Percentiles rank a stretch among this genome's conserved stretches.
Conservation (phyloP, 164 flowering plant species). For the Vitis rupestris region DNA sequence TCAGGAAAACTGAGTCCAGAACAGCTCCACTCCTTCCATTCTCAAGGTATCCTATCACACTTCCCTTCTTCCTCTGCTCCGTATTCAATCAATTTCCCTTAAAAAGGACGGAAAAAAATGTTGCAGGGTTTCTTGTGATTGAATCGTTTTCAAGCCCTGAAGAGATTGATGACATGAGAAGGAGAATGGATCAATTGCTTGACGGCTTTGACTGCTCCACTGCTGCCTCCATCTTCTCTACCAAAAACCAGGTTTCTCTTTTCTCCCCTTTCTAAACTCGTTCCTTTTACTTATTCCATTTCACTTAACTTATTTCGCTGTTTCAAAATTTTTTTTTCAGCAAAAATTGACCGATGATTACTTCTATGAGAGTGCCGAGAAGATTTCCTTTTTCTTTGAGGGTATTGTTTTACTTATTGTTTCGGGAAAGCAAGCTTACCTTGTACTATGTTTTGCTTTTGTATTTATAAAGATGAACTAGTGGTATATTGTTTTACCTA, state of each 20-base stretch:
- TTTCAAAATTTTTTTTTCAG: slow-evolving; percentile 32
- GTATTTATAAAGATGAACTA: no score
- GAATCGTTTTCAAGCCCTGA: slow-evolving; percentile 71
- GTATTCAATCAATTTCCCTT: not conserved
- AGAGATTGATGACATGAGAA: slow-evolving; percentile 63
- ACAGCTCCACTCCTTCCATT: slow-evolving; percentile 56
- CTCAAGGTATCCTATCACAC: slow-evolving; percentile 33
- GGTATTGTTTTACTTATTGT: slow-evolving; percentile 39
- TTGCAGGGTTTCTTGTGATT: slow-evolving; percentile 67
- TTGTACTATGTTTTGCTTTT: not conserved
- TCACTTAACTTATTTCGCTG: not conserved
- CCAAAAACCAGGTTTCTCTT: slow-evolving; percentile 70
- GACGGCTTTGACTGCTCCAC: slow-evolving; percentile 59
- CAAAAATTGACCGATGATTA: slow-evolving; percentile 56
- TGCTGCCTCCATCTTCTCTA: slow-evolving; percentile 73
- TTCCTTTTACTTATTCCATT: not conserved
- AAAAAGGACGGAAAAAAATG: not conserved
- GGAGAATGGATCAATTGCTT: slow-evolving; percentile 68
- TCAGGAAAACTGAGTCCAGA: slow-evolving; percentile 51
- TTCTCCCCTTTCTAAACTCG: not conserved
- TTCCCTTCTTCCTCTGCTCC: slow-evolving; percentile 8
- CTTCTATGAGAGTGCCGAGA: slow-evolving; percentile 92
- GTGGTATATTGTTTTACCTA: no score
- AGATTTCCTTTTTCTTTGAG: slow-evolving; percentile 91
- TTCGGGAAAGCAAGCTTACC: not conserved